A percentile compares a stretch with the other conserved stretches of the same genome.
These are phyloP conservation scores for Mortierella sp. DNA, from an alignment of 371 early-diverging fungal genomes.

Conservation along the genomic window DNA sequence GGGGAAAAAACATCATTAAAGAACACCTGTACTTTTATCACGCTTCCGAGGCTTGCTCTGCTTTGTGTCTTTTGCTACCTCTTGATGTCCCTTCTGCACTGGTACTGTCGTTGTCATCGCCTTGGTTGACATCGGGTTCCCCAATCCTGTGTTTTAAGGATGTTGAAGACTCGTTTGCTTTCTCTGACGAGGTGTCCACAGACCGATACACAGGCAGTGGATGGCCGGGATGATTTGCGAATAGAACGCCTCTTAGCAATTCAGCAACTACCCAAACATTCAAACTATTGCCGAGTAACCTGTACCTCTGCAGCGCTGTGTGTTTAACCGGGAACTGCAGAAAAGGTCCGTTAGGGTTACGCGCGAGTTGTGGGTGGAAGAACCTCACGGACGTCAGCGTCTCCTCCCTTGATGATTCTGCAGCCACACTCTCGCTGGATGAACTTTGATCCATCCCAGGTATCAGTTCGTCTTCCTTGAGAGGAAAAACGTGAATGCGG, in stretches of 20 bases:
- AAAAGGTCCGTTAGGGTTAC: slow-evolving; percentile 22
- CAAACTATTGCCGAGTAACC: slow-evolving; percentile 79
- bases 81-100: neutral
- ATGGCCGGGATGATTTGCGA: slow-evolving; percentile 42
- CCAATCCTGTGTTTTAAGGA: slow-evolving; percentile 7
- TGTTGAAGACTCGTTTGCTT: neutral
- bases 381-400: slow-evolving; percentile 20
- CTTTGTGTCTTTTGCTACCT: slow-evolving; percentile 10
- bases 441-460: neutral
- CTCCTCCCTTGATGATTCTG: neutral
- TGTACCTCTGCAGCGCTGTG: slow-evolving; percentile 67
- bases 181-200: neutral
- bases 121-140: no score
- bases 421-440: neutral
- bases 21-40: slow-evolving; percentile 15
- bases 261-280: slow-evolving; percentile 78
- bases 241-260: slow-evolving; percentile 62
- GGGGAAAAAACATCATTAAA: no score
- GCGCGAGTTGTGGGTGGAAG: slow-evolving; percentile 27
- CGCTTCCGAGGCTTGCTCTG: neutral
- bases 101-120: neutral
- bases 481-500: slow-evolving; percentile 80
- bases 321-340: slow-evolving; percentile 63
- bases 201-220: slow-evolving; percentile 25
- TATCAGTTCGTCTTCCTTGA: slow-evolving; percentile 21